phyloP scores from a whole-genome alignment of 2,329 filamentous ascomycete genomes.

The Epichloe gansuensis region DNA sequence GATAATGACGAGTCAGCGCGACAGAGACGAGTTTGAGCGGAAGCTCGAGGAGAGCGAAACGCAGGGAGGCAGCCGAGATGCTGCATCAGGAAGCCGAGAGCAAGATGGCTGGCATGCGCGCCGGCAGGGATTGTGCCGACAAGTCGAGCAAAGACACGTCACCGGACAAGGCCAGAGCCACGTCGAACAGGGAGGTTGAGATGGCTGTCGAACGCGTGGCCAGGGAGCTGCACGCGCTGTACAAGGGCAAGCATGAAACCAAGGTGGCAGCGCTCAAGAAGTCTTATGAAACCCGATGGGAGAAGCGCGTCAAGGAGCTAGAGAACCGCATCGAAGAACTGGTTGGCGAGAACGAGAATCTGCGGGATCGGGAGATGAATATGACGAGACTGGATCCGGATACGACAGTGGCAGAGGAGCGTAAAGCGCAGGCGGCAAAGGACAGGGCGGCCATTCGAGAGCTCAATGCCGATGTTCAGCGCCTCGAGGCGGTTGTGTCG shows the following conservation, averaged over 20 bases:
- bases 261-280: constrained; percentile 87
- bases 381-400: constrained; percentile 46
- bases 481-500: constrained; percentile 59
- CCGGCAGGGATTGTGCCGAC: constrained; percentile 37
- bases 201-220: constrained; percentile 81
- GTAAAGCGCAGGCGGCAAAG: constrained; percentile 45
- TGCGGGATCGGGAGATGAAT: constrained; percentile 53
- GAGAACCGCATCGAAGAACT: constrained; percentile 60
- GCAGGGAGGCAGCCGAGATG: constrained; percentile 60
- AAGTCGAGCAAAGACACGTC: constrained; percentile 13
- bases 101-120: constrained; percentile 62
- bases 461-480: constrained; percentile 61
- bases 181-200: constrained; percentile 55
- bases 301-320: constrained; percentile 74
- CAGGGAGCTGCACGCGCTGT: constrained; percentile 81
- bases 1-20: constrained; percentile 64
- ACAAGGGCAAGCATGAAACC: constrained; percentile 94
- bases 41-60: constrained; percentile 66
- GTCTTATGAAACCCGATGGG: constrained; percentile 75
- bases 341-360: constrained; percentile 60
- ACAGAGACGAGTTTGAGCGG: constrained; percentile 65
- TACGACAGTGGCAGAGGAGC: constrained; percentile 34
- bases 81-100: constrained; percentile 66
- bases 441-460: constrained; percentile 56
- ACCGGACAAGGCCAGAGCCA: constrained; percentile 26